Evolutionary conservation across 805 yeast genomes (phyloP).

Genomic region (Metschnikowia borealis): DNA sequence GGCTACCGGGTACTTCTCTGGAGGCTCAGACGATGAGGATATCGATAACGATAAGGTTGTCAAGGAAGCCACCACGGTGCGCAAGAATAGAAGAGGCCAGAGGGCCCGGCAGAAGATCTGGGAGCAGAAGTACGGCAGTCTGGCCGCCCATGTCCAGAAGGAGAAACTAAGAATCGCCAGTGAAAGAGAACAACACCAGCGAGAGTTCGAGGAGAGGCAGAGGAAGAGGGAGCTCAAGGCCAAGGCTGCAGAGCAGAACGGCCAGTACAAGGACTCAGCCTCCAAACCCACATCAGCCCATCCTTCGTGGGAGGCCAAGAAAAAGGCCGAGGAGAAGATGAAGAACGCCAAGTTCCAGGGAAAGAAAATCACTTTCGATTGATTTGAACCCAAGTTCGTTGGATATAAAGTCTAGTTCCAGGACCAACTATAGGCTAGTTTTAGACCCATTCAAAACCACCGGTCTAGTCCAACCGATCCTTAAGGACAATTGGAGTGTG

Average conservation of each 20-base stretch:
- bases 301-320: slow-evolving; percentile 98
- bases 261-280: slow-evolving; percentile 21
- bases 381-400: not conserved
- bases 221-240: slow-evolving; percentile 60
- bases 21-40: slow-evolving; percentile 67
- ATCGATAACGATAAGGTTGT: slow-evolving; percentile 46
- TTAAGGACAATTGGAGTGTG: too few relatives aligned
- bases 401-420: too few relatives aligned
- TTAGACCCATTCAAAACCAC: too few relatives aligned
- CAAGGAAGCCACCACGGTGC: slow-evolving; percentile 48
- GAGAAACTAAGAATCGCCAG: slow-evolving; percentile 52
- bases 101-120: slow-evolving; percentile 95
- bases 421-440: too few relatives aligned
- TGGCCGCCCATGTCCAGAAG: slow-evolving; percentile 78
- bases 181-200: slow-evolving; percentile 56
- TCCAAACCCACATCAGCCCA: slow-evolving; percentile 36
- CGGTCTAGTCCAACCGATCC: too few relatives aligned
- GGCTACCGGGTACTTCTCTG: slow-evolving; percentile 79
- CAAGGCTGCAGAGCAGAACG: slow-evolving; percentile 19
- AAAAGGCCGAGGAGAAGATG: slow-evolving; percentile 60
- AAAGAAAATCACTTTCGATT: slow-evolving; percentile 76
- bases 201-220: slow-evolving; percentile 69
- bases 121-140: slow-evolving; percentile 82
- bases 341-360: slow-evolving; percentile 72
- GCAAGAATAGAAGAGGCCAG: slow-evolving; percentile 94